Percentiles rank a stretch among this genome's conserved stretches.
Conservation (phyloP, 257 asterid genomes). For the Eucommia ulmoides region DNA sequence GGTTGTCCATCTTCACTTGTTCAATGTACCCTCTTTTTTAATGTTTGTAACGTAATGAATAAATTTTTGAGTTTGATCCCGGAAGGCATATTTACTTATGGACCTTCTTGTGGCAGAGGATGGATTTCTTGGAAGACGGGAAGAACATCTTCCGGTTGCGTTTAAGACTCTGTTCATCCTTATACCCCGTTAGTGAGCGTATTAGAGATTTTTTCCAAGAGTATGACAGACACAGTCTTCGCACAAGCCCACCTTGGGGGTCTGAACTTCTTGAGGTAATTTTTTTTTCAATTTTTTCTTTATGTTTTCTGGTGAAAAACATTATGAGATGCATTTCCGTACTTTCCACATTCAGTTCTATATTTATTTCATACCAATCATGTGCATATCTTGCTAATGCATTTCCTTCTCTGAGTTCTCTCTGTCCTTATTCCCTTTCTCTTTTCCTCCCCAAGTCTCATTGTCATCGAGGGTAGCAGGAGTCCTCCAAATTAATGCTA, state of each 20-base stretch:
- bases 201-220: constrained; percentile 97
- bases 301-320: constrained; percentile 69
- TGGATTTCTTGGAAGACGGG: constrained; percentile 97
- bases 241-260: constrained; percentile 99
- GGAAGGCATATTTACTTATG: background rate
- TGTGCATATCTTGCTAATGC: too few relatives aligned
- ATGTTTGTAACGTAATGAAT: too few relatives aligned
- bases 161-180: constrained; percentile 84
- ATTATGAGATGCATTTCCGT: too few relatives aligned
- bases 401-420: too few relatives aligned
- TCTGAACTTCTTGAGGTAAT: constrained; percentile 98
- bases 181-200: constrained; percentile 92
- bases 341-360: too few relatives aligned
- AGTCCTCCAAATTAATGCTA: too few relatives aligned
- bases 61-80: background rate
- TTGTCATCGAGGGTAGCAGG: too few relatives aligned
- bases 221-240: constrained; percentile 91
- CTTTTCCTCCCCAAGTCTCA: too few relatives aligned
- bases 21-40: too few relatives aligned
- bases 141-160: constrained; percentile 80
- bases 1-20: too few relatives aligned
- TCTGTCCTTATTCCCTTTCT: too few relatives aligned
- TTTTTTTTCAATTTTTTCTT: constrained; percentile 2
- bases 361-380: too few relatives aligned
- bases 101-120: constrained; percentile 44